These are phyloP conservation scores for Orbilia quercus DNA, from an alignment of 2,329 filamentous ascomycete species.

Conservation along the genomic window DNA sequence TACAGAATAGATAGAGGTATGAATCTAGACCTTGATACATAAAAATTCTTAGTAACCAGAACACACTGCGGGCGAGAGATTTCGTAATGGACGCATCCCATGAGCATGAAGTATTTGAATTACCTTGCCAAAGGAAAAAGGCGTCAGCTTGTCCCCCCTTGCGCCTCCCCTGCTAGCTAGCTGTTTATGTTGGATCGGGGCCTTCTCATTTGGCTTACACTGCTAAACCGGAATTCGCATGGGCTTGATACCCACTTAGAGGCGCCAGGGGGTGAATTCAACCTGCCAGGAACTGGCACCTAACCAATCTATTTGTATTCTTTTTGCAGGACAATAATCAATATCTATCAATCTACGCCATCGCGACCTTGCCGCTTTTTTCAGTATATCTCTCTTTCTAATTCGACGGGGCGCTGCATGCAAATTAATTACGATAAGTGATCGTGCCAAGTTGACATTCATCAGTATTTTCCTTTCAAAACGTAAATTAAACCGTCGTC, in stretches of 20 bases:
- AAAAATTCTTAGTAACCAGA: slow-evolving; percentile 6
- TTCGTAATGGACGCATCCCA: slow-evolving; percentile 27
- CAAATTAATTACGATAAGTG: slow-evolving; percentile 6
- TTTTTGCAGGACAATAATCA: not conserved
- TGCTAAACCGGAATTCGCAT: slow-evolving; percentile 12
- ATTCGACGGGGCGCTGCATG: not conserved
- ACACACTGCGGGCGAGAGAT: not conserved
- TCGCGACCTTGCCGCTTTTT: slow-evolving; percentile 1
- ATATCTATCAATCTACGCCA: not conserved
- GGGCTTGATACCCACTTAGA: slow-evolving; percentile 3
- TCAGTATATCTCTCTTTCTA: not conserved
- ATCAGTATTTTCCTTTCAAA: not conserved
- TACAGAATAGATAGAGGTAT: not conserved
- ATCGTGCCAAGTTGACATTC: not conserved
- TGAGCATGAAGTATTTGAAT: slow-evolving; percentile 47
- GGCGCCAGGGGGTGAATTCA: slow-evolving; percentile 7
- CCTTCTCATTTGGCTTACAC: slow-evolving; percentile 18
- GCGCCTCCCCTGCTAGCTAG: slow-evolving; percentile 28
- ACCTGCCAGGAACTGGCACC: slow-evolving; percentile 7
- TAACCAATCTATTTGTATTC: slow-evolving; percentile 35
- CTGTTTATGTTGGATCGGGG: slow-evolving; percentile 12
- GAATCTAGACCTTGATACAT: slow-evolving; percentile 1
- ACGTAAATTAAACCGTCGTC: not conserved
- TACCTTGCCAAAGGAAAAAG: slow-evolving; percentile 25
- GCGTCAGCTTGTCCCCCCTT: slow-evolving; percentile 22